Conservation (phyloP, 345 rosid species). For the Kernera saxatilis region DNA sequence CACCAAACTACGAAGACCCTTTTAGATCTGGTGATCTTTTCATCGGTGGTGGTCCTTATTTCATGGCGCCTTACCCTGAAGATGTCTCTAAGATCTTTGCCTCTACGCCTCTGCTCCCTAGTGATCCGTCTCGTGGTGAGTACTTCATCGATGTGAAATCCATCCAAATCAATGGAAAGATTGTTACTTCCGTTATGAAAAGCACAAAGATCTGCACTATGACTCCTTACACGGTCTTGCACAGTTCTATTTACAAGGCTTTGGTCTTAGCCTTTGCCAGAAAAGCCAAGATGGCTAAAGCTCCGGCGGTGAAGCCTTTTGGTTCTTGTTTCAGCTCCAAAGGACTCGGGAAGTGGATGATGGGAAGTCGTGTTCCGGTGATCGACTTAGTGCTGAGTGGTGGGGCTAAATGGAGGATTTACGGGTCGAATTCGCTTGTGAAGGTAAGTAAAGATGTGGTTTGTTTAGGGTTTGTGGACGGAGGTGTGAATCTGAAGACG, state of each 20-base stretch:
- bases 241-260: neutral
- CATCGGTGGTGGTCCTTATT: neutral
- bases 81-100: neutral
- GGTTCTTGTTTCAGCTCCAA: neutral
- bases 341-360: neutral
- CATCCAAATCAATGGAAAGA: neutral
- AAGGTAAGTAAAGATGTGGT: neutral
- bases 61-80: neutral
- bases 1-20: neutral
- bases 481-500: neutral
- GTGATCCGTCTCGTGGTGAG: neutral
- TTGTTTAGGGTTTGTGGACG: neutral
- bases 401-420: neutral
- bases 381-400: neutral
- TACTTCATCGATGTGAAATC: neutral
- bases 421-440: neutral
- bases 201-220: neutral
- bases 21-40: neutral
- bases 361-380: neutral
- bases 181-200: neutral
- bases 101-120: neutral
- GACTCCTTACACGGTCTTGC: conserved; percentile 2
- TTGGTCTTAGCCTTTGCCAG: neutral
- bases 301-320: neutral
- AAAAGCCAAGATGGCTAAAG: neutral